Base-by-base conservation (phyloP, 305 asterid species). In the Fraxinus sp. region DNA sequence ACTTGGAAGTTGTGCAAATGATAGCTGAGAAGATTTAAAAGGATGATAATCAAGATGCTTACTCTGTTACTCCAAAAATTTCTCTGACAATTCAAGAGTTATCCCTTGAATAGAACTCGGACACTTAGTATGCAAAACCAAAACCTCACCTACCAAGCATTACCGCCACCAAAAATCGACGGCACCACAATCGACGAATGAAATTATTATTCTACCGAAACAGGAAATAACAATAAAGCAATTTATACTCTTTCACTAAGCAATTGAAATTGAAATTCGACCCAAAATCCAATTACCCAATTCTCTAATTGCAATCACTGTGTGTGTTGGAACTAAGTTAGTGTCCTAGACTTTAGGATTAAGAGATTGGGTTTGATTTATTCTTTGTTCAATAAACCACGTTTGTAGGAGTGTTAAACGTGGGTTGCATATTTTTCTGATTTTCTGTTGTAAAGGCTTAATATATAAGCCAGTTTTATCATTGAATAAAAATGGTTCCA, bases 41-140 rank as follows among this genome's bases (percentile, higher is more conserved):
- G 76, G 78, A 77, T 39, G 77, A 9, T 9, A 41, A 41, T 41
- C 14, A 30, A 30, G 32, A 30, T 30, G 32, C 32, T 30, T 30
- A 30, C 32, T 30, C 32, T 30, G 32, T 2, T 30, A 30, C 32
- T 30, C 32, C 32, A 30, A 30, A 81, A 73, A 91, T 87, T 83
- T 93, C 98, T 83, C 93, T 96, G 44, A 96, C 95, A 7, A 90
- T 94, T 77, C 94, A 86, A 82, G 98, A 84, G 89, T 94, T 90
- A 74, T 89, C 97, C 81, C 88, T 90, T 52, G 94, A 90, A 86
- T 97, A 94, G 81, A 95, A 94, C 86, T 94, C 99, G 0, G 98
- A 97, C 83, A 93, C 89, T 98, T 95, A 90, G 24, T 78, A 49
- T 81, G 88, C 35, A 79, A 85, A 33, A 33, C 36, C 36, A 33